Percentiles rank a stretch among this genome's conserved stretches.
phyloP scores from a whole-genome alignment of 106 monocot species.

The Iris macrosiphon region DNA sequence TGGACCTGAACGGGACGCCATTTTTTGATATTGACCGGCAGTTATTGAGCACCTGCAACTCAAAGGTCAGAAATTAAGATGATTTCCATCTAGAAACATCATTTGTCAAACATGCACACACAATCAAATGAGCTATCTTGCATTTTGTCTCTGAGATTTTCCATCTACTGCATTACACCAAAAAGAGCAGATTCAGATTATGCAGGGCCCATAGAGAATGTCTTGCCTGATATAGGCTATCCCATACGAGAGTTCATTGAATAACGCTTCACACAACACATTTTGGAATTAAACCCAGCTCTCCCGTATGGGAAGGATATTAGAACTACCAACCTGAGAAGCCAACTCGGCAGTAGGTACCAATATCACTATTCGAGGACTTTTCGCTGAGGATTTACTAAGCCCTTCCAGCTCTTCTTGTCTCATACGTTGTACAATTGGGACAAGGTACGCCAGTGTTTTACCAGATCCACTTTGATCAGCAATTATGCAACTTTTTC shows the following conservation, averaged over 20 bases:
- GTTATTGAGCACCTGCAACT: constrained; percentile 70
- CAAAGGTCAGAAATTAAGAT: neutral
- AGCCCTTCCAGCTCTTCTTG: constrained; percentile 72
- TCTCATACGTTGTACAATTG: constrained; percentile 65
- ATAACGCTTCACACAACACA: no score
- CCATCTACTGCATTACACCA: no score
- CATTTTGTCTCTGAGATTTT: no score
- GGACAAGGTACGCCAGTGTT: constrained; percentile 87
- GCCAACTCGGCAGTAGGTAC: constrained; percentile 94
- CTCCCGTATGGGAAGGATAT: no score
- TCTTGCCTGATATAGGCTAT: no score
- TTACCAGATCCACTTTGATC: constrained; percentile 99
- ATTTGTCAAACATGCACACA: neutral
- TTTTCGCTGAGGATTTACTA: constrained; percentile 39
- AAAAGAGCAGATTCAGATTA: no score
- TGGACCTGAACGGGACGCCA: constrained; percentile 87
- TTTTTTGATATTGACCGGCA: constrained; percentile 75
- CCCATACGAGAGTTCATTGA: no score
- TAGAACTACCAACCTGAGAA: constrained; percentile 72
- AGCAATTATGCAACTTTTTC: constrained; percentile 87
- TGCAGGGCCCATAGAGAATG: no score
- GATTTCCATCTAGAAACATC: neutral
- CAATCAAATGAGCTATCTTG: constrained; percentile 2
- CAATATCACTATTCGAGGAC: constrained; percentile 67
- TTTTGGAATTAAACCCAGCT: no score